Percentiles rank a stretch among this genome's conserved stretches.
Evolutionary conservation across 1,284 basidiomycete species (phyloP).

Genomic region (Microbotryum violaceum): DNA sequence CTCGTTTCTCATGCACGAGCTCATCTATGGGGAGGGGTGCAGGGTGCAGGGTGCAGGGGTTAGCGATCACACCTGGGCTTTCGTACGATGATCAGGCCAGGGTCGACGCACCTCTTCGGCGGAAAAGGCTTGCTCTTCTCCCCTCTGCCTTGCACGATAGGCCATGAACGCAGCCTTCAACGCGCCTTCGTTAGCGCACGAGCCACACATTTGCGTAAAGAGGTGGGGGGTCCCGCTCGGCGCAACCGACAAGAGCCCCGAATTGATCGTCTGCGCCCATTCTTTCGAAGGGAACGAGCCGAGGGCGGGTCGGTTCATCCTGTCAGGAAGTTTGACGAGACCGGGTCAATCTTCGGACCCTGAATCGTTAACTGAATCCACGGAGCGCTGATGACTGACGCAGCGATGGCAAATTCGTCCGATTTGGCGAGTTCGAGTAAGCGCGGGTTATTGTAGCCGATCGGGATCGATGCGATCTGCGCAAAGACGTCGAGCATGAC

Average conservation of each 20-base stretch:
- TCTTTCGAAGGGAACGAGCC: constrained; percentile 49
- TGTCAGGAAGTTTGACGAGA: neutral
- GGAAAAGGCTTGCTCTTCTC: constrained; percentile 36
- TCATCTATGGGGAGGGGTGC: constrained; percentile 30
- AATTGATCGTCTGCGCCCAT: constrained; percentile 46
- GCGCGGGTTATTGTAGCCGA: constrained; percentile 48
- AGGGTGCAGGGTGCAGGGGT: constrained; percentile 8
- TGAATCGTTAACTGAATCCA: too few relatives aligned
- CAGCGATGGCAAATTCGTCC: constrained; percentile 43
- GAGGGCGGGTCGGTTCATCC: constrained; percentile 49
- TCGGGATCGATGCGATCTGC: constrained; percentile 46
- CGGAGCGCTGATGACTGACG: constrained; percentile 16
- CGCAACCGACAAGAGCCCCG: constrained; percentile 46
- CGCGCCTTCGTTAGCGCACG: constrained; percentile 44
- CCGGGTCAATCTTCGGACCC: neutral
- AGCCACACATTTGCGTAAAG: constrained; percentile 39
- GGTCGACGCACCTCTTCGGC: constrained; percentile 35
- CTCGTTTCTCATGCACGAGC: constrained; percentile 49
- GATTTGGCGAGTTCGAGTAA: constrained; percentile 43
- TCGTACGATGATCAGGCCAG: neutral
- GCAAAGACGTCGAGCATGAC: constrained; percentile 50
- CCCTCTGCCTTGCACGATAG: constrained; percentile 42
- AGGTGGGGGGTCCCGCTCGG: constrained; percentile 48
- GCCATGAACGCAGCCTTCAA: constrained; percentile 52
- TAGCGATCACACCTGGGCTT: neutral